Evolutionary conservation across 305 asterid genomes (phyloP).

Genomic region (Solanum chacoense): DNA sequence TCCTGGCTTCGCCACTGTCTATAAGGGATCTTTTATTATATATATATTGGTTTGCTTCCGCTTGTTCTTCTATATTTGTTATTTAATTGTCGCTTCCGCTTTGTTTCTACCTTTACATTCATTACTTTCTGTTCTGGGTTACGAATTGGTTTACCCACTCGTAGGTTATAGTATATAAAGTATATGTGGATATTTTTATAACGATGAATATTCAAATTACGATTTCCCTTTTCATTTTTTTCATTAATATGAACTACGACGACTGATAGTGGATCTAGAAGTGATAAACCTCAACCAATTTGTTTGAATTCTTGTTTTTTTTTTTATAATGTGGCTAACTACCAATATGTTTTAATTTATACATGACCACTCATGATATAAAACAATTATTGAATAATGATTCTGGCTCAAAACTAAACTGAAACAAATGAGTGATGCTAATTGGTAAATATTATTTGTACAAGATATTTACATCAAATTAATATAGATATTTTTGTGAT

Average conservation of each 20-base stretch:
- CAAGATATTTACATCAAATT: background rate
- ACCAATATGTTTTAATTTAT: background rate
- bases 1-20: no score
- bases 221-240: no score
- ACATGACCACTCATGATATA: background rate
- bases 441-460: background rate
- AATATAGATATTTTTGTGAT: background rate
- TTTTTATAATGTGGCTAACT: background rate
- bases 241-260: background rate
- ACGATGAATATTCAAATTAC: background rate
- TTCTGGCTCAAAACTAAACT: background rate
- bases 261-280: background rate
- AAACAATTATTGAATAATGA: background rate
- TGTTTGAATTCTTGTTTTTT: background rate
- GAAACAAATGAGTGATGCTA: background rate
- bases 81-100: background rate
- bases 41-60: no score
- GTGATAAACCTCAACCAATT: background rate
- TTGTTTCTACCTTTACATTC: background rate
- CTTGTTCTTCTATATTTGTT: background rate
- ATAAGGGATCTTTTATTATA: no score
- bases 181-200: background rate
- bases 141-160: no score
- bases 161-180: background rate
- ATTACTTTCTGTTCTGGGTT: no score